A percentile compares a stretch with the other conserved stretches of the same genome.
Conservation (phyloP, 1,284 basidiomycete species). For the Exobasidium cylindrosporum region DNA sequence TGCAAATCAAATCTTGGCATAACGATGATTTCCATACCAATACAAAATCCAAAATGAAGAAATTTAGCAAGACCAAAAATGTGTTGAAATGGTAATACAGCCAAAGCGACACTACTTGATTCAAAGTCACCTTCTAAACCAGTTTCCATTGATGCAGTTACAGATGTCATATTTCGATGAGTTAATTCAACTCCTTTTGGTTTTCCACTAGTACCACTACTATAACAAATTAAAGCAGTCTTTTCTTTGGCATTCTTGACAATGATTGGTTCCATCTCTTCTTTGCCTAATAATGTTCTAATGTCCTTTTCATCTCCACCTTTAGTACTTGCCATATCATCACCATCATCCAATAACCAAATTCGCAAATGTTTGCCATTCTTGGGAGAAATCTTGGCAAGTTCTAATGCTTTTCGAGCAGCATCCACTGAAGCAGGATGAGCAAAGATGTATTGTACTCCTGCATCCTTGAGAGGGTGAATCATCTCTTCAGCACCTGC, state of each 20-base stretch:
- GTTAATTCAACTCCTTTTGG: conserved; percentile 52
- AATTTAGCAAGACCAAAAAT: conserved; percentile 61
- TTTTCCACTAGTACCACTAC: conserved; percentile 50
- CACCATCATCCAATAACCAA: conserved; percentile 49
- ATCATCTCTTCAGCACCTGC: conserved; percentile 38
- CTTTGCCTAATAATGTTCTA: conserved; percentile 26
- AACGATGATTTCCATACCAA: conserved; percentile 66
- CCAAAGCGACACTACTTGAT: conserved; percentile 28
- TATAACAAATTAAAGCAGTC: conserved; percentile 44
- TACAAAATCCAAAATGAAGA: conserved; percentile 64
- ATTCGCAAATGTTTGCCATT: conserved; percentile 22
- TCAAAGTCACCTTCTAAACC: conserved; percentile 28
- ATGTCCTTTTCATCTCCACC: conserved; percentile 37
- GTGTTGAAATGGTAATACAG: conserved; percentile 44
- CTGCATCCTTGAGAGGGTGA: conserved; percentile 43
- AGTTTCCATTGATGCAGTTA: conserved; percentile 28
- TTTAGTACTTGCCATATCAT: conserved; percentile 25
- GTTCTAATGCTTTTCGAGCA: conserved; percentile 33
- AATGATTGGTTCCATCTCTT: conserved; percentile 27
- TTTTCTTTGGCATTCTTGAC: conserved; percentile 28
- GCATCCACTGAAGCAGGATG: conserved; percentile 31
- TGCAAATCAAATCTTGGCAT: conserved; percentile 72
- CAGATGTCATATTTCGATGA: conserved; percentile 40
- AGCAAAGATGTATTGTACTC: conserved; percentile 37
- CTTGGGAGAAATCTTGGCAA: conserved; percentile 20